Conservation (phyloP, 73 alveolate species). For the Stentor coeruleus region DNA sequence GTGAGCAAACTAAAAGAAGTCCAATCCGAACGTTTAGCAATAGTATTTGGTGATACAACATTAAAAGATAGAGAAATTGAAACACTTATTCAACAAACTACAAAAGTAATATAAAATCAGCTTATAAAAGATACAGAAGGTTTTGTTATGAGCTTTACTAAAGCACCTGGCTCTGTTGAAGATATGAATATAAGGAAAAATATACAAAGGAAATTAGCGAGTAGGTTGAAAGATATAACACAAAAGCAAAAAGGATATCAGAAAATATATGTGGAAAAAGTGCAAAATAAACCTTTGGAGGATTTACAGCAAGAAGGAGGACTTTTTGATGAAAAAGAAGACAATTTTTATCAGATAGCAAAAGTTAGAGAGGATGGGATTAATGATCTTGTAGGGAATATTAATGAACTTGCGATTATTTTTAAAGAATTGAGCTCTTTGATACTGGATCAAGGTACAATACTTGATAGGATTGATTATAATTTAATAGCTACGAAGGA, state of each 20-base stretch:
- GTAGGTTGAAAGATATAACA: background rate
- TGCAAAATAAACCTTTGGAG: slow-evolving; percentile 8
- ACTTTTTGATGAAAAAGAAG: slow-evolving; percentile 12
- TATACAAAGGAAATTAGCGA: background rate
- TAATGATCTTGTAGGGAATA: slow-evolving; percentile 57
- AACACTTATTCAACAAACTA: background rate
- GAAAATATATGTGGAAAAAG: background rate
- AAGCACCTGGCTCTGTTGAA: background rate
- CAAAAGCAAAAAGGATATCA: background rate
- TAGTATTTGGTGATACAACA: background rate
- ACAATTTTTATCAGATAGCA: slow-evolving; percentile 1
- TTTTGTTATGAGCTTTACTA: background rate
- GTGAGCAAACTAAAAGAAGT: background rate
- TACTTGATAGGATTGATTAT: slow-evolving; percentile 89
- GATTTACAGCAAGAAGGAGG: slow-evolving; percentile 24
- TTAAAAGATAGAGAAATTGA: slow-evolving; percentile 6
- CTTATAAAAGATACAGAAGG: background rate
- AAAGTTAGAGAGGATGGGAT: slow-evolving; percentile 67
- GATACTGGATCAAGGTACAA: slow-evolving; percentile 91
- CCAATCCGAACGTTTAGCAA: slow-evolving; percentile 16
- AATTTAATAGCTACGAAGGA: slow-evolving; percentile 71
- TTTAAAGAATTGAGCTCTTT: slow-evolving; percentile 80
- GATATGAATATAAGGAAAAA: slow-evolving; percentile 9
- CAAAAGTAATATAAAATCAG: background rate
- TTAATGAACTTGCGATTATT: slow-evolving; percentile 79